Base-by-base conservation (phyloP, 164 flowering plant genomes). In the Stephania cephalantha region DNA sequence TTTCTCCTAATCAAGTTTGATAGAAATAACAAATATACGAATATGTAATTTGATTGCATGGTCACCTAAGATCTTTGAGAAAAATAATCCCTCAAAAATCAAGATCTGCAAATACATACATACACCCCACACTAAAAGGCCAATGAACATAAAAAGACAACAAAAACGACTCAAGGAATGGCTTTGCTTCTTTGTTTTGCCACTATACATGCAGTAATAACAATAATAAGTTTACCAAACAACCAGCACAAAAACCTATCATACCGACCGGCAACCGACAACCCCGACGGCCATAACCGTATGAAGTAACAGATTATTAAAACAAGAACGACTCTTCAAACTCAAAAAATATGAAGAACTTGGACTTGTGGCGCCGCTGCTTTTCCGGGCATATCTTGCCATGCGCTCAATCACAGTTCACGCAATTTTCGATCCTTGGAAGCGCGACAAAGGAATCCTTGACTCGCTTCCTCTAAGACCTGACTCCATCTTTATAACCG, bases 361-460 rank as follows among this genome's bases (percentile, higher is more conserved):
- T 65, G 68, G 68, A 65, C 68, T 65, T 65, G 31, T 25, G 68
- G 68, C 31, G 12, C 68, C 31, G 12, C 68, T 9, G 35, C 68
- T 65, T 64, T 25, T 65, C 12, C 68, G 2, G 68, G 29, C 30
- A 31, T 31, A 1, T 4, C 68, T 31, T 65, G 12, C 35, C 35
- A 9, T 58, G 64, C 17, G 64, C 22, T 0, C 42, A 35, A 35
- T 35, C 64, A 18, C 13, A 2, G n/a, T 58, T 65, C 68, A 30
- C 31, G 29, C 4, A 65, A 31, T 29, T 22, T 13, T 65, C 68
- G 1, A 11, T 7, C 68, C 8, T 7, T 65, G 20, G 30, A 65
- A 29, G 12, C 29, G 68, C 11, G 25, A 7, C 29, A 64, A 17
- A 61, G 4, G 25, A 63, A 8, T 22, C 9, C 6, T 65, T 9